Conservation (phyloP, 495 filamentous ascomycete genomes). For the Penicillium bialowiezense region DNA sequence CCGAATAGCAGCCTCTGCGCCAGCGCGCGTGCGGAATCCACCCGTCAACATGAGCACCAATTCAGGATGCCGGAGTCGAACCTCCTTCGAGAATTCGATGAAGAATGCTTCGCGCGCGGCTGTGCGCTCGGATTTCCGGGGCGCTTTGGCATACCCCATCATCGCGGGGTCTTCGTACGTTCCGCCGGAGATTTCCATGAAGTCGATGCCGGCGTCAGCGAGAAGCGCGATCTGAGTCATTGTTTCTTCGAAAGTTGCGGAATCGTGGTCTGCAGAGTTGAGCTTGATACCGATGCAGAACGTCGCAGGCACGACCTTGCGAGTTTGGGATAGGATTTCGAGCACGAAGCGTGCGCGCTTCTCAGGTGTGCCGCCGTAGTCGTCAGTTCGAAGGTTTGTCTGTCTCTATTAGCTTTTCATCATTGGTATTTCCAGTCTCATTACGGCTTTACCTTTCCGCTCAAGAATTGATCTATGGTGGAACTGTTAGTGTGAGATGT, state of each 20-base stretch:
- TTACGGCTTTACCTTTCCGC: slow-evolving; percentile 30
- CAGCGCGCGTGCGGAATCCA: slow-evolving; percentile 54
- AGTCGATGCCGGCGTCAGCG: slow-evolving; percentile 53
- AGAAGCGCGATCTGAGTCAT: slow-evolving; percentile 54
- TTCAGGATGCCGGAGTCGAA: slow-evolving; percentile 41
- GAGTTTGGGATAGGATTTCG: slow-evolving; percentile 40
- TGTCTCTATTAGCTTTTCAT: slow-evolving; percentile 5
- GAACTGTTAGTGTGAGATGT: slow-evolving; percentile 2
- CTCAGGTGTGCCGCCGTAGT: slow-evolving; percentile 45
- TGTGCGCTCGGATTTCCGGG: slow-evolving; percentile 36
- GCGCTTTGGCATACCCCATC: slow-evolving; percentile 22
- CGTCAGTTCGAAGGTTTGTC: slow-evolving; percentile 47
- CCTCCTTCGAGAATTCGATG: slow-evolving; percentile 50
- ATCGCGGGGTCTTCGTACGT: slow-evolving; percentile 52
- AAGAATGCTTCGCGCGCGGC: slow-evolving; percentile 60
- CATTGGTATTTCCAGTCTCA: neutral
- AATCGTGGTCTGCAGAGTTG: slow-evolving; percentile 57
- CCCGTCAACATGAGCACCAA: slow-evolving; percentile 52
- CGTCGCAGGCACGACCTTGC: slow-evolving; percentile 39
- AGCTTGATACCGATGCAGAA: slow-evolving; percentile 63
- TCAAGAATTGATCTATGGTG: slow-evolving; percentile 39
- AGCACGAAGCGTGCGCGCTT: slow-evolving; percentile 48
- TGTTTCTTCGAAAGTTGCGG: slow-evolving; percentile 42
- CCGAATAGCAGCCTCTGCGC: slow-evolving; percentile 51
- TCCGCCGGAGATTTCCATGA: slow-evolving; percentile 61